A percentile compares a stretch with the other conserved stretches of the same genome.
Evolutionary conservation across 2,329 filamentous ascomycete genomes (phyloP).

Genomic region (Fusarium sp.): DNA sequence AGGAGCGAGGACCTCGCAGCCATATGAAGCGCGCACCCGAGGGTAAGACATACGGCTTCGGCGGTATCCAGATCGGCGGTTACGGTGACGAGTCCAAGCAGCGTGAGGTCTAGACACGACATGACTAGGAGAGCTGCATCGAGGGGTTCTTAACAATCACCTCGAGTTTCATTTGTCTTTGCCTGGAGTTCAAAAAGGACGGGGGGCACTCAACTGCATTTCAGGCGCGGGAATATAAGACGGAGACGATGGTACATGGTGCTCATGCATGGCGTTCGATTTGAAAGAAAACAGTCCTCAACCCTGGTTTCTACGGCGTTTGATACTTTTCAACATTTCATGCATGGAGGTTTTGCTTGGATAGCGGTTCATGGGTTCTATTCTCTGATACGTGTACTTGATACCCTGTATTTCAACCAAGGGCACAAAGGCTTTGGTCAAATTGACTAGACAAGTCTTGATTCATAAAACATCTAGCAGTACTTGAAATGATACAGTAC

Average conservation of each 20-base stretch:
- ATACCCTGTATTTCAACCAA: conserved; percentile 54
- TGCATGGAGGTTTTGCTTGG: conserved; percentile 16
- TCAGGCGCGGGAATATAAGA: conserved; percentile 20
- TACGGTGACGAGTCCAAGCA: conserved; percentile 67
- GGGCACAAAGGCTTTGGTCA: conserved; percentile 41
- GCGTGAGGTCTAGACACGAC: conserved; percentile 41
- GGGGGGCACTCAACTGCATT: conserved; percentile 50
- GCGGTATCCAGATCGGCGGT: conserved; percentile 64
- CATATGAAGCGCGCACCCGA: conserved; percentile 66
- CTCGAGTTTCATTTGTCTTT: conserved; percentile 17
- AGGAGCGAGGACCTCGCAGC: conserved; percentile 80
- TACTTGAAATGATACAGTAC: background rate
- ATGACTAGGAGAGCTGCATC: background rate
- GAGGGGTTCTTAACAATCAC: conserved; percentile 39
- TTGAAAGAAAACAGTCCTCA: conserved; percentile 46
- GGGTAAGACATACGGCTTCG: conserved; percentile 71
- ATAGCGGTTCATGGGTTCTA: conserved; percentile 14
- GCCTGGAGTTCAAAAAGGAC: conserved; percentile 22
- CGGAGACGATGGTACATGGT: background rate
- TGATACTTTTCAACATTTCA: conserved; percentile 45
- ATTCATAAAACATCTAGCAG: conserved; percentile 7
- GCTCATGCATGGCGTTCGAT: conserved; percentile 37
- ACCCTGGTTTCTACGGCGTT: conserved; percentile 47
- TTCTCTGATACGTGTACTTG: conserved; percentile 34
- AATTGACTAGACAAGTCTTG: conserved; percentile 47